A percentile compares a stretch with the other conserved stretches of the same genome.
phyloP scores from a whole-genome alignment of 139 green algal species.

The Coelastrella sp. region DNA sequence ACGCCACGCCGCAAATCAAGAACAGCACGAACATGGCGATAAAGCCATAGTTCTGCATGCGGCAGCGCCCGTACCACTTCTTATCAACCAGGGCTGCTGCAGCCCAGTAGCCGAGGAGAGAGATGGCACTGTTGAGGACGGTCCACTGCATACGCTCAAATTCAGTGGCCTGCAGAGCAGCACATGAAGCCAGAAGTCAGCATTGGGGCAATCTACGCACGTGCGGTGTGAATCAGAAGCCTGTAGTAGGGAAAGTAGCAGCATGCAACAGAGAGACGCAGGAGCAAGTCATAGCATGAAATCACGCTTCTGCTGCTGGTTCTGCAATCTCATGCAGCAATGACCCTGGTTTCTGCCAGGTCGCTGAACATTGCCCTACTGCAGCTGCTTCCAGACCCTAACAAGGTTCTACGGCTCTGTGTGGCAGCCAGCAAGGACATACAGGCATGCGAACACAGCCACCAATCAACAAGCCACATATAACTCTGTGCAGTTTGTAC shows the following conservation, averaged over 20 bases:
- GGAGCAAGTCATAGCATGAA: too few relatives aligned
- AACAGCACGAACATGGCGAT: constrained; percentile 74
- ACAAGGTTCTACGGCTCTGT: too few relatives aligned
- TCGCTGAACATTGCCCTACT: too few relatives aligned
- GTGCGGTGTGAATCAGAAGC: background rate
- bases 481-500: background rate
- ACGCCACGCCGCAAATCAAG: constrained; percentile 67
- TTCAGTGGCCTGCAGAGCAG: constrained; percentile 51
- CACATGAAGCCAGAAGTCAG: background rate
- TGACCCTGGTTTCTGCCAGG: too few relatives aligned
- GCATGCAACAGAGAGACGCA: too few relatives aligned
- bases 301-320: too few relatives aligned
- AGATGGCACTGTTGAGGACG: constrained; percentile 77
- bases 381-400: too few relatives aligned
- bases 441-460: background rate
- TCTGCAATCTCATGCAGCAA: too few relatives aligned
- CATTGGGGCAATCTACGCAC: background rate
- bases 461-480: background rate
- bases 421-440: background rate
- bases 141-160: constrained; percentile 76
- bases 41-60: constrained; percentile 68
- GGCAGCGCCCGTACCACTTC: constrained; percentile 60
- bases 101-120: constrained; percentile 78
- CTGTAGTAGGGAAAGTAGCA: background rate
- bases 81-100: constrained; percentile 76